Evolutionary conservation across 1,284 basidiomycete genomes (phyloP), one percentile per base, ranked within the genome.

Genomic region (Sutorius eximius): DNA sequence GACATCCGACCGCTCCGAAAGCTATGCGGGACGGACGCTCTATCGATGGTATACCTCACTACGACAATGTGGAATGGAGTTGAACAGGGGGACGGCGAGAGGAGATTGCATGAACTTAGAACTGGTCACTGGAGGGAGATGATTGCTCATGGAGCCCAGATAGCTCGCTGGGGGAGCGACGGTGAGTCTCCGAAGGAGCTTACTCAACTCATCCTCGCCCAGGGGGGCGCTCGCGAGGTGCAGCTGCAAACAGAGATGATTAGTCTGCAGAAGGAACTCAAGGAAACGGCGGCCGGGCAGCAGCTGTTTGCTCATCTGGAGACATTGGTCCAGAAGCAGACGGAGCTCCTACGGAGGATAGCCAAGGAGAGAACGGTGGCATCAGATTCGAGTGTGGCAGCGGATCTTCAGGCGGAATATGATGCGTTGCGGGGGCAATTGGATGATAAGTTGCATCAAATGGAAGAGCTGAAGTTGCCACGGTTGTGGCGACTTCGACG

Each of bases 1-100:
- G 78, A 75, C 57, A 74, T 78, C n/a, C 51, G 42, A 12, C 4
- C 30, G 7, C 47, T 60, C 32, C 60, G 38, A 22, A 48, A 57
- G 45, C 9, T 59, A 3, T 59, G 52, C 3, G 59, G 52, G 22
- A 33, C 1, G 6, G 45, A 51, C 0, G 24, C 45, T 24, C 13
- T 51, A 8, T 47, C 24, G 1, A 51, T 51, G 6, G 45, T 64
- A 27, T 41, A 49, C 32, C 49, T 60, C n/a, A 53, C 50, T 8
- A 63, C 59, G 12, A 63, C 59, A 2, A 61, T 59, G 61, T 61
- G 61, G 61, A 60, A 64, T 34, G 49, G 62, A 27, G 46, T 62
- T 12, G 57, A 64, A 0, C 3, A 0, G 1, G 1, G 1, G 1
- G 27, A 46, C 3, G 62, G 62, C 0, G 18, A 52, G 30, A 29